Percentiles rank a stretch among this genome's conserved stretches.
These are phyloP conservation scores for Cryptococcus sp. DNA, from an alignment of 1,284 basidiomycete genomes.

Conservation along the genomic window DNA sequence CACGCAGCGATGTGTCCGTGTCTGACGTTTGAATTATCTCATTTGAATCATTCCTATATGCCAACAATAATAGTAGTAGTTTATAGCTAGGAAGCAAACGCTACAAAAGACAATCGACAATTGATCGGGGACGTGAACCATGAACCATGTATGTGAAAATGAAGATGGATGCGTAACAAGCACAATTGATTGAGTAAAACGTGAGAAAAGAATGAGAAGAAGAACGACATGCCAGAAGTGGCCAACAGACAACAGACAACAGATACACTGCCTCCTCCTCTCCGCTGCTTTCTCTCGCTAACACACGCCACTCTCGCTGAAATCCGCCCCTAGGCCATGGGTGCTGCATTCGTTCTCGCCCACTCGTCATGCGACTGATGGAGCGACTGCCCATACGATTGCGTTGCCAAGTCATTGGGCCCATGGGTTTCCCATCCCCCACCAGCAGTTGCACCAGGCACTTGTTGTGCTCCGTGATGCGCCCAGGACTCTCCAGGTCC, in stretches of 20 bases:
- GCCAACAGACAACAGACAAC: background rate
- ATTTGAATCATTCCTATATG: no score
- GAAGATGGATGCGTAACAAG: background rate
- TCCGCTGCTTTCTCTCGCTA: background rate
- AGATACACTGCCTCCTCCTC: background rate
- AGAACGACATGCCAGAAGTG: no score
- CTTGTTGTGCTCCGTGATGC: background rate
- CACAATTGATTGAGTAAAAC: background rate
- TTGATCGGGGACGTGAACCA: no score
- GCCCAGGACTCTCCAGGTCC: background rate
- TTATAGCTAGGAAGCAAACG: no score
- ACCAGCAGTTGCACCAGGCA: background rate
- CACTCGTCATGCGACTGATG: slow-evolving; percentile 21
- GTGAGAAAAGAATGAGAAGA: no score
- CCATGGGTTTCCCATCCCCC: slow-evolving; percentile 11
- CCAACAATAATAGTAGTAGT: no score
- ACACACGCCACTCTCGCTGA: background rate
- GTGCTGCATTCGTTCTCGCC: slow-evolving; percentile 13
- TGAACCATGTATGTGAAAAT: background rate
- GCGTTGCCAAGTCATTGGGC: slow-evolving; percentile 1
- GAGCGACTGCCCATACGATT: slow-evolving; percentile 6
- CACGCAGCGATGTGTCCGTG: no score
- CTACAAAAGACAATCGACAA: no score
- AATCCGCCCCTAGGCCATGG: slow-evolving; percentile 9
- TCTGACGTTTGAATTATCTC: no score